A percentile compares a stretch with the other conserved stretches of the same genome.
Conservation (phyloP, 345 rosid species). For the Citrus reticulata region DNA sequence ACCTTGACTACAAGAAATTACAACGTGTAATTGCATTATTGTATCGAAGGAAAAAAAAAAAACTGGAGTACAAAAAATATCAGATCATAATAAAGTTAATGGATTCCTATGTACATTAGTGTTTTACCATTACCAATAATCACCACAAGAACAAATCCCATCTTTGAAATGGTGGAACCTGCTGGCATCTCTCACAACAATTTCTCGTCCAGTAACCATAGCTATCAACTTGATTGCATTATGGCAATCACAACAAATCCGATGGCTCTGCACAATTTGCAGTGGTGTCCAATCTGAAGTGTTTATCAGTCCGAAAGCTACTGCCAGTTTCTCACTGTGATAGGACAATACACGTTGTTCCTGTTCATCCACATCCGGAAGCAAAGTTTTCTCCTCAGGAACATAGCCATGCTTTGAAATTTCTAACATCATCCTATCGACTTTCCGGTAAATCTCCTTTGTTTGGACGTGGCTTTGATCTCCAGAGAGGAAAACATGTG, state of each 20-base stretch:
- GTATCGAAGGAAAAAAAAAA: background rate
- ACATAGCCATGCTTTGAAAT: conserved; percentile 51
- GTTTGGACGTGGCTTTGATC: conserved; percentile 51
- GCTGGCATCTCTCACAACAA: conserved; percentile 72
- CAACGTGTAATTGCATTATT: background rate
- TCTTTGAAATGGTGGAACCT: conserved; percentile 78
- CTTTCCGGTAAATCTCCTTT: conserved; percentile 55
- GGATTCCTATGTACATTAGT: background rate
- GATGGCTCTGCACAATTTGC: conserved; percentile 81
- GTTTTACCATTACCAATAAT: conserved; percentile 65
- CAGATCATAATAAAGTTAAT: background rate
- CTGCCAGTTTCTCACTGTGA: conserved; percentile 83
- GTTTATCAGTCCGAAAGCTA: conserved; percentile 72
- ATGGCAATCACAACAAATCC: conserved; percentile 79
- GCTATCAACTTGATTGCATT: conserved; percentile 62
- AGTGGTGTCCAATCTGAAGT: conserved; percentile 48
- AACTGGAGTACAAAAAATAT: background rate
- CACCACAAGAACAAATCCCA: conserved; percentile 85
- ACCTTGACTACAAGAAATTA: background rate
- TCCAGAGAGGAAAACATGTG: conserved; percentile 61
- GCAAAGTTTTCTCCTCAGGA: conserved; percentile 39
- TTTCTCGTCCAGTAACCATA: conserved; percentile 48
- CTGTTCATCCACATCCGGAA: conserved; percentile 73
- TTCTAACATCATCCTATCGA: conserved; percentile 59
- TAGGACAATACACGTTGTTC: conserved; percentile 38